Conservation (phyloP, 2,329 filamentous ascomycete species). For the Davidsoniella eucalypti region DNA sequence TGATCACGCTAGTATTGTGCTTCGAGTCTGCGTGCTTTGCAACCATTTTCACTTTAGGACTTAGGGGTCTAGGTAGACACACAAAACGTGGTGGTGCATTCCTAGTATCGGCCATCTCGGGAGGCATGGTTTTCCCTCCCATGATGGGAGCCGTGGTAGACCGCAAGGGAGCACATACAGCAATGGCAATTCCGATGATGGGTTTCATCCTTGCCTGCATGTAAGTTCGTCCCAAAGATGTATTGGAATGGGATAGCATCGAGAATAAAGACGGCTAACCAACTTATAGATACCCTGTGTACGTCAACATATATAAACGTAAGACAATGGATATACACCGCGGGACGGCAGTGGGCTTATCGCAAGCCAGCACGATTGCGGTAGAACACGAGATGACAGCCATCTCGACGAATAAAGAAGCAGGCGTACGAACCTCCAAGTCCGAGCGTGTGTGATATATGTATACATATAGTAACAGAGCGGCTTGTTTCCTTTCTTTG, state of each 20-base stretch:
- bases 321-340: constrained; percentile 11
- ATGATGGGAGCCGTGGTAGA: constrained; percentile 55
- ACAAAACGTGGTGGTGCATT: constrained; percentile 52
- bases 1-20: constrained; percentile 39
- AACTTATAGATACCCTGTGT: constrained; percentile 9
- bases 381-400: not conserved
- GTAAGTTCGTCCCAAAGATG: constrained; percentile 7
- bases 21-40: constrained; percentile 43
- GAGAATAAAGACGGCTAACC: constrained; percentile 1
- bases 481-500: no score
- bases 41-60: constrained; percentile 40
- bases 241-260: not conserved
- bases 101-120: constrained; percentile 37
- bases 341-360: constrained; percentile 7
- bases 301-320: constrained; percentile 12
- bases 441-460: not conserved
- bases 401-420: not conserved
- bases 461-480: no score
- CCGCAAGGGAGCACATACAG: constrained; percentile 11
- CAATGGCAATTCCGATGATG: constrained; percentile 13
- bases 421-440: not conserved
- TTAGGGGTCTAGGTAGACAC: constrained; percentile 46
- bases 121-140: constrained; percentile 42
- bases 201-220: constrained; percentile 10
- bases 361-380: constrained; percentile 6